These are phyloP conservation scores for Pelargonium nanum DNA, from an alignment of 345 rosid genomes.

Conservation along the genomic window DNA sequence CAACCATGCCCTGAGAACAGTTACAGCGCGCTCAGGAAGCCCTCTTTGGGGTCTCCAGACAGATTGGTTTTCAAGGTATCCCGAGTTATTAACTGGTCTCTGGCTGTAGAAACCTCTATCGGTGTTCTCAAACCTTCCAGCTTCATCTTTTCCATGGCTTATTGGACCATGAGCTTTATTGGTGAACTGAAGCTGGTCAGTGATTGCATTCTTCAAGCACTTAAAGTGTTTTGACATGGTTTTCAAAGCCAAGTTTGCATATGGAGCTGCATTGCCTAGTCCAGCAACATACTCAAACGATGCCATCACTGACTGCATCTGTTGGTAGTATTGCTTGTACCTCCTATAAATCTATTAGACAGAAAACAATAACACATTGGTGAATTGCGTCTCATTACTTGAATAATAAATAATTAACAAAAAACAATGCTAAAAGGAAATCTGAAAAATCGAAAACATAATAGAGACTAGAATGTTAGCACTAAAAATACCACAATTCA, in stretches of 20 bases:
- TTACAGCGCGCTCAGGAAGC: slow-evolving; percentile 80
- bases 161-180: slow-evolving; percentile 22
- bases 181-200: slow-evolving; percentile 64
- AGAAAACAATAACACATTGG: slow-evolving; percentile 11
- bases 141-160: slow-evolving; percentile 37
- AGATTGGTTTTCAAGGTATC: slow-evolving; percentile 55
- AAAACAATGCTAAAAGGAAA: neutral
- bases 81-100: slow-evolving; percentile 28
- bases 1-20: slow-evolving; percentile 77
- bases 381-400: too few species aligned
- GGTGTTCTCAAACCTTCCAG: slow-evolving; percentile 30
- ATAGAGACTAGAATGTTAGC: too few species aligned
- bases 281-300: slow-evolving; percentile 78
- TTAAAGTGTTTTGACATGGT: slow-evolving; percentile 74
- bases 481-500: too few species aligned
- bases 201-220: slow-evolving; percentile 61
- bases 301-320: slow-evolving; percentile 65
- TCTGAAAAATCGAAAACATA: too few species aligned
- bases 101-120: slow-evolving; percentile 34
- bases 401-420: neutral
- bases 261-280: slow-evolving; percentile 79
- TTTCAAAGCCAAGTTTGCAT: slow-evolving; percentile 52
- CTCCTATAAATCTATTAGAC: slow-evolving; percentile 52
- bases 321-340: slow-evolving; percentile 78
- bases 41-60: slow-evolving; percentile 91